A percentile compares a stretch with the other conserved stretches of the same genome.
These are phyloP conservation scores for Sclerotinia trifoliorum DNA, from an alignment of 2,329 filamentous ascomycete genomes.

Conservation along the genomic window DNA sequence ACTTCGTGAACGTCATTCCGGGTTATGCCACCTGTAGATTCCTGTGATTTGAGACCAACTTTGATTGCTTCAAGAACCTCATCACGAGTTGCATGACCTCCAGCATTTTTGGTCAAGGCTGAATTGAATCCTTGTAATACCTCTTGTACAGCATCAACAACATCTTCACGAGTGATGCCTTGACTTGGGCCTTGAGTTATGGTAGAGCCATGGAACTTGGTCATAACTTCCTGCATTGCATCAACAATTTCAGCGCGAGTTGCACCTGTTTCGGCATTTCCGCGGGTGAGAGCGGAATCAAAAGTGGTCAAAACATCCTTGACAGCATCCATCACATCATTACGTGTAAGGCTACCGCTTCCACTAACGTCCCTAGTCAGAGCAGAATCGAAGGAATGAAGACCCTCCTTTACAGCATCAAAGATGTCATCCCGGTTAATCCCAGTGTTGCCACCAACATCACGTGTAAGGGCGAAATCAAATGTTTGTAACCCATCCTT, in stretches of 20 bases:
- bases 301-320: conserved; percentile 63
- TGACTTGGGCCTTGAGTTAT: conserved; percentile 76
- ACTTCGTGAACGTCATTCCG: conserved; percentile 83
- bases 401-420: conserved; percentile 76
- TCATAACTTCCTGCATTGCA: conserved; percentile 84
- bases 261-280: conserved; percentile 47
- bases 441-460: conserved; percentile 43
- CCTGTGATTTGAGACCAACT: conserved; percentile 75
- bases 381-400: conserved; percentile 48
- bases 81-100: conserved; percentile 65
- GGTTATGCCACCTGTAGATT: conserved; percentile 59
- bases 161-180: conserved; percentile 58
- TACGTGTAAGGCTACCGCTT: conserved; percentile 62
- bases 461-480: conserved; percentile 21
- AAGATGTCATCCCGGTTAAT: conserved; percentile 81
- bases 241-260: conserved; percentile 19
- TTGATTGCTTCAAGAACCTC: conserved; percentile 83
- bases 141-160: conserved; percentile 52
- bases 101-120: conserved; percentile 46
- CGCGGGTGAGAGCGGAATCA: conserved; percentile 55
- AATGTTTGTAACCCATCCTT: conserved; percentile 53
- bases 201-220: conserved; percentile 77
- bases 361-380: conserved; percentile 45
- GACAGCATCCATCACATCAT: conserved; percentile 83
- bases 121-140: conserved; percentile 42